Evolutionary conservation across 495 filamentous ascomycete species (phyloP).

Genomic region (Penicillium subrubescens): DNA sequence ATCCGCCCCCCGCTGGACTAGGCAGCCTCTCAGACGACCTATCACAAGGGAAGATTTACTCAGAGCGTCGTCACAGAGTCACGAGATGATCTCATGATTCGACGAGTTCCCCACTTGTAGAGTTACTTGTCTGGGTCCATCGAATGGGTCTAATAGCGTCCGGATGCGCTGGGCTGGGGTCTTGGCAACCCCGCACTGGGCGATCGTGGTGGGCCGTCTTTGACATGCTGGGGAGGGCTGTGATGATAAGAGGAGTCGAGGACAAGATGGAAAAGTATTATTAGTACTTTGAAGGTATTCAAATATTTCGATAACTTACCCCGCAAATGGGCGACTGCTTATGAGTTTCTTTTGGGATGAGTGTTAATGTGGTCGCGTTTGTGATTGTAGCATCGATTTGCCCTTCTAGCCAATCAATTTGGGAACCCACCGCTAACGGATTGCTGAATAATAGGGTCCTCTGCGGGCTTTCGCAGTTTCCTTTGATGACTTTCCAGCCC

Average conservation of each 20-base stretch:
- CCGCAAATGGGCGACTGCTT: not conserved
- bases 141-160: constrained; percentile 9
- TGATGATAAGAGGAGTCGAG: not conserved
- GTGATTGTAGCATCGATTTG: too few relatives aligned
- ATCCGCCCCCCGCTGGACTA: constrained; percentile 6
- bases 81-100: constrained; percentile 22
- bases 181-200: constrained; percentile 24
- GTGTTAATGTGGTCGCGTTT: too few relatives aligned
- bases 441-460: not conserved
- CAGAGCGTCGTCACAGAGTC: constrained; percentile 19
- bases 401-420: too few relatives aligned
- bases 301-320: not conserved
- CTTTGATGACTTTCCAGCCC: too few relatives aligned
- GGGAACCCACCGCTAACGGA: not conserved
- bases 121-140: not conserved
- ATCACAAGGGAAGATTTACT: constrained; percentile 20
- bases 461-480: not conserved
- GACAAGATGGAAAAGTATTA: too few relatives aligned
- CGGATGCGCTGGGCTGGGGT: constrained; percentile 7
- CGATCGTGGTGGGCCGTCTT: constrained; percentile 4
- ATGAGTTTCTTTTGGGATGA: not conserved
- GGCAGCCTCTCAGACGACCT: constrained; percentile 16
- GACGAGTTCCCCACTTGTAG: not conserved
- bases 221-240: not conserved
- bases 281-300: not conserved